Percentiles rank a stretch among this genome's conserved stretches.
These are phyloP conservation scores for Pholiota molesta DNA, from an alignment of 768 basidiomycete species.

Conservation along the genomic window DNA sequence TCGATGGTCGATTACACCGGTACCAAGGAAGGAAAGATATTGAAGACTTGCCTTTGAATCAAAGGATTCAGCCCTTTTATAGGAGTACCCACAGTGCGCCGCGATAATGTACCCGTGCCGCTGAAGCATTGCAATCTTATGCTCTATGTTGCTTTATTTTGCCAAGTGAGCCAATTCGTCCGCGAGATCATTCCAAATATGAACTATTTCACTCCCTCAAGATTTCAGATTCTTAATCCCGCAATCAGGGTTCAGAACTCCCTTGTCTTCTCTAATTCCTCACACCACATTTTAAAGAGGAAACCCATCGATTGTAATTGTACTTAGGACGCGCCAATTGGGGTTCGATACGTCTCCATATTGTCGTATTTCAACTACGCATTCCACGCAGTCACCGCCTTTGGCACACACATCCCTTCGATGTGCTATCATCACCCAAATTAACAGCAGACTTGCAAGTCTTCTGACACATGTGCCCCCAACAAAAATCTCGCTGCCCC, in stretches of 20 bases:
- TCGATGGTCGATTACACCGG: neutral
- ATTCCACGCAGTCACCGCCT: neutral
- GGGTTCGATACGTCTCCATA: neutral
- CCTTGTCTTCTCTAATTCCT: neutral
- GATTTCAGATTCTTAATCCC: constrained; percentile 2
- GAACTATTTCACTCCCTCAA: neutral
- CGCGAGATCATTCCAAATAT: constrained; percentile 1
- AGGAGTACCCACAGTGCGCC: neutral
- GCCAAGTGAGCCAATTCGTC: constrained; percentile 5
- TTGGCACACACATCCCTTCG: neutral
- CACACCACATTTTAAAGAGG: neutral
- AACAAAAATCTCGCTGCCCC: neutral
- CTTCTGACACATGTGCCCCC: neutral
- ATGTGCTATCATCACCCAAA: neutral
- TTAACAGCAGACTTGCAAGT: neutral
- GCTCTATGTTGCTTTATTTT: constrained; percentile 6
- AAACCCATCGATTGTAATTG: neutral
- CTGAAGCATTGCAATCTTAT: neutral
- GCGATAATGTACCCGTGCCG: neutral
- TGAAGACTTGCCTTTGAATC: constrained; percentile 1
- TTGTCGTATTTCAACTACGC: neutral
- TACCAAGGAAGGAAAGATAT: neutral
- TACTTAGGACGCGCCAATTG: neutral
- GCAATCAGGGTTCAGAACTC: neutral
- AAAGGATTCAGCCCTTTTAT: neutral